phyloP scores from a whole-genome alignment of 257 asterid genomes.

The Salvia splendens region DNA sequence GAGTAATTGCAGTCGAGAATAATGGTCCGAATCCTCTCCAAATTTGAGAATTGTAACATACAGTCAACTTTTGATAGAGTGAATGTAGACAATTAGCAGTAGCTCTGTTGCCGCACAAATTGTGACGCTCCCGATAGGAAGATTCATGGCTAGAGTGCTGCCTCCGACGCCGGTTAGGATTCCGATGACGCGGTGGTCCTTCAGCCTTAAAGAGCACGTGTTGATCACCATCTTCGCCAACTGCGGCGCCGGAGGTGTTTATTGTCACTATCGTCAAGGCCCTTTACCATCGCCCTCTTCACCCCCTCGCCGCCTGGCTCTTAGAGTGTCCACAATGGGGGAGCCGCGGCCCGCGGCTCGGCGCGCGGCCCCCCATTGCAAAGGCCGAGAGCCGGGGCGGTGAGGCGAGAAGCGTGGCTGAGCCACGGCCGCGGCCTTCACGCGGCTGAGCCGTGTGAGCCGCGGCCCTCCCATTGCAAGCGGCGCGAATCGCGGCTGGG shows the following conservation, averaged over 20 bases:
- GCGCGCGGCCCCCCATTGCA: too few species aligned
- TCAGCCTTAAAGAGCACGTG: slow-evolving; percentile 69
- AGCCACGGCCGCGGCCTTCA: too few species aligned
- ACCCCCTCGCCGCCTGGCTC: slow-evolving; percentile 51
- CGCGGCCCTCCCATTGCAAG: too few species aligned
- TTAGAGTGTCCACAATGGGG: too few species aligned
- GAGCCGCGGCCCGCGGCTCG: too few species aligned
- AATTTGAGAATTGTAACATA: not conserved
- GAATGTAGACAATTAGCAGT: slow-evolving; percentile 23
- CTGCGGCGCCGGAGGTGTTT: slow-evolving; percentile 52
- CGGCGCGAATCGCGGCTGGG: too few species aligned
- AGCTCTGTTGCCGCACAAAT: slow-evolving; percentile 52
- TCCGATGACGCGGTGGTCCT: slow-evolving; percentile 47
- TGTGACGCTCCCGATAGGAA: slow-evolving; percentile 55
- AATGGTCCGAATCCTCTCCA: not conserved
- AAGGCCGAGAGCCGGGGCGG: too few species aligned
- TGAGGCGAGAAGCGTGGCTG: too few species aligned
- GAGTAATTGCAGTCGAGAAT: too few species aligned
- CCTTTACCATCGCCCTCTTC: slow-evolving; percentile 48
- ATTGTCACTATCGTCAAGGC: slow-evolving; percentile 57
- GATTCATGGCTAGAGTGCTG: slow-evolving; percentile 51
- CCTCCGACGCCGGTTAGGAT: slow-evolving; percentile 40
- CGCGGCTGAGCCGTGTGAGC: too few species aligned
- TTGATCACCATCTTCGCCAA: slow-evolving; percentile 63
- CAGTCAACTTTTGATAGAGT: not conserved